Evolutionary conservation across 202 grass and related monocot genomes (phyloP), one percentile per base, ranked within the genome.

Genomic region (Musa balbisiana): DNA sequence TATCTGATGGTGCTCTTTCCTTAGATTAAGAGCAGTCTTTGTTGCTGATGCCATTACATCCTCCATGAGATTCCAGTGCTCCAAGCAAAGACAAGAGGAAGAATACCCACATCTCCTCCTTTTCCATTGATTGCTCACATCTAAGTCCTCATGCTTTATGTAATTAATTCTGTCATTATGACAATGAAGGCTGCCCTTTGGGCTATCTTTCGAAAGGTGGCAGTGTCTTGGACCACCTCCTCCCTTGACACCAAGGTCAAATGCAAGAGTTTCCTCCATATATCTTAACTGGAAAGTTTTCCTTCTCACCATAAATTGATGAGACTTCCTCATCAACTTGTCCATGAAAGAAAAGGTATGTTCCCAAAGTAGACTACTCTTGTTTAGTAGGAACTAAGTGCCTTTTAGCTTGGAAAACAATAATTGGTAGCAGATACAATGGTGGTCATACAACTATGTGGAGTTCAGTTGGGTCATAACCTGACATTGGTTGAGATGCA

Each of bases 81-180:
- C 20, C 5, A 22, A 53, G 52, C 10, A 72, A 73, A 15, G 51
- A 53, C 70, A 73, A 73, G 49, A 49, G 52, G 70, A 73, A 73
- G 52, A 73, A 53, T 53, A 24, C 50, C 70, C 51, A 73, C 50
- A 73, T 73, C 70, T 73, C 50, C 49, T 53, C 69, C 69, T n/a
- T 71, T 71, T 53, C 10, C 16, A 17, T 71, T 71, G 69, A 17
- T 71, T 71, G 27, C n/a, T 71, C 50, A 71, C 50, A 53, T n/a
- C 33, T n/a, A 52, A 71, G 33, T 71, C 69, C 49, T 11, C 49
- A 22, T 9, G 51, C 69, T 72, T 72, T 72, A 53, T 73, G 20
- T 73, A 73, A 73, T 54, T 73, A 73, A 73, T 27, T 20, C 70
- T 52, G 52, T 55, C 70, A 56, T 17, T 17, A 56, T 15, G 55